Evolutionary conservation across 257 asterid species (phyloP), one percentile per base, ranked within the genome.

Genomic region (Fraxinus cuspidata): DNA sequence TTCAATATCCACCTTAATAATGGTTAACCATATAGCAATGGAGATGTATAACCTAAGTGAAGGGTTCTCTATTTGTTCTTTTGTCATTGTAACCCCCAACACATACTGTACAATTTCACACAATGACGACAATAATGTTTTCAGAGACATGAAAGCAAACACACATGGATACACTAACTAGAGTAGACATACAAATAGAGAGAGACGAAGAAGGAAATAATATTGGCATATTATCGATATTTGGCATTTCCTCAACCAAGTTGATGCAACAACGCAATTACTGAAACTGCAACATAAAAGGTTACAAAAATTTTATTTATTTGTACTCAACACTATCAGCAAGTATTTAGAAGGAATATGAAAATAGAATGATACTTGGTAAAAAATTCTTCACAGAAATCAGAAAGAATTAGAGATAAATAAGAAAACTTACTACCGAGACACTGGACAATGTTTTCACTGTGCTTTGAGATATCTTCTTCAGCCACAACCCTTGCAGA

Each of bases 401-500:
- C 34, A 11, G 8, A 5, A 63, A 21, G 29, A 58, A 21, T n/a
- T 63, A 63, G 69, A 63, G 35, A 23, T 10, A 0, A 21, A 11
- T 9, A 8, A 71, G n/a, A 74, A 78, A 13, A 79, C 88, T 87
- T 68, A 93, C 96, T 87, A 23, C 88, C 87, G 74, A 89, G 73
- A 69, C 77, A 80, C 70, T 71, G 85, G 68, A 86, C 75, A 34
- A 86, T 88, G 65, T 85, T 81, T 56, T 90, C 90, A 37, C 85
- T 90, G 38, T 84, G 84, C 78, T 70, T 75, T 56, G 74, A 82
- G 58, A 87, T 80, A 71, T 88, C 96, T 73, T 88, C 97, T 84
- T 90, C 95, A 63, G 86, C 90, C 38, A 84, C 74, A 73, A 72
- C 80, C 83, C 90, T 88, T 51, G 94, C 88, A 51, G 90, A 79